Percentiles rank a stretch among this genome's conserved stretches.
phyloP scores from a whole-genome alignment of 129 eudicot genomes.

The sunflower (Helianthus annuus) region HanXRQr2.0-SUNRISE NC_035446.2:5750915-5751414 shows the following conservation, averaged over 20 bases:
- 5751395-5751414: constrained; percentile 58
- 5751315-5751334: not conserved
- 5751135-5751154: constrained; percentile 60
- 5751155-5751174: constrained; percentile 48
- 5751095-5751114: not conserved
- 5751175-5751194: constrained; percentile 95
- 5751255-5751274: constrained; percentile 86
- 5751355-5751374: constrained; percentile 37
- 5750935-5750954: not conserved
- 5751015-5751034: constrained; percentile 90
- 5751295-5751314: constrained; percentile 21
- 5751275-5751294: constrained; percentile 97
- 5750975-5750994: constrained; percentile 88
- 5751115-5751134: constrained; percentile 5
- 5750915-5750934: too few species aligned
- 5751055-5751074: not conserved
- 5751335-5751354: not conserved
- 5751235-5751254: constrained; percentile 99
- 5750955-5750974: constrained; percentile 37
- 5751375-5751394: constrained; percentile 94
- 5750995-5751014: constrained; percentile 93
- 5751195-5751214: constrained; percentile 99
- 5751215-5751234: constrained; percentile 97
- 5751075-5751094: not conserved
- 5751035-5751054: constrained; percentile 74